phyloP scores from a whole-genome alignment of 495 filamentous ascomycete species.

The Collariella sp. region DNA sequence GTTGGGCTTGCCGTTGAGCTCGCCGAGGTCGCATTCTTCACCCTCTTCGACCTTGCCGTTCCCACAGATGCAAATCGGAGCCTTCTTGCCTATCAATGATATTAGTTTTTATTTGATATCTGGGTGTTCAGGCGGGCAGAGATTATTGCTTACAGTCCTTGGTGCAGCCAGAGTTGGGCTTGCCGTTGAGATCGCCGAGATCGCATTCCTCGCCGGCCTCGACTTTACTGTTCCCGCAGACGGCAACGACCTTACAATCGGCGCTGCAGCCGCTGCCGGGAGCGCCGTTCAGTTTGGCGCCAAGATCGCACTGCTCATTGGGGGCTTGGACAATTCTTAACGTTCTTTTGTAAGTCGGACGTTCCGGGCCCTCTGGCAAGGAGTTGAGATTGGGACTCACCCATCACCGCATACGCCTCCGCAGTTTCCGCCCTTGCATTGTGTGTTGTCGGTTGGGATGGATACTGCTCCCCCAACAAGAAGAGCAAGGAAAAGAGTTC shows the following conservation, averaged over 20 bases:
- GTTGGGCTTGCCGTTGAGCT: background rate
- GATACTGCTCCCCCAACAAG: slow-evolving; percentile 2
- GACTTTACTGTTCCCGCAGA: slow-evolving; percentile 7
- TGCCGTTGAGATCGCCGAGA: slow-evolving; percentile 6
- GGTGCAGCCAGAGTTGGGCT: background rate
- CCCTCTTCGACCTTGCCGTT: background rate
- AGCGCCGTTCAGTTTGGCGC: slow-evolving; percentile 11
- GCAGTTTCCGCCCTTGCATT: background rate
- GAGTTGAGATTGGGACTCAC: background rate
- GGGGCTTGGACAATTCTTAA: slow-evolving; percentile 5
- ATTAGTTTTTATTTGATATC: slow-evolving; percentile 2
- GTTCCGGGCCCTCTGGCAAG: too few relatives aligned
- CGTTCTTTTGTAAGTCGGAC: background rate
- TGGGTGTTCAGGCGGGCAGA: too few relatives aligned
- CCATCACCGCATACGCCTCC: slow-evolving; percentile 13
- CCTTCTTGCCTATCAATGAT: background rate
- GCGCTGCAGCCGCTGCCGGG: background rate
- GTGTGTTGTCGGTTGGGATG: background rate
- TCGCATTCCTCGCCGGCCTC: slow-evolving; percentile 12
- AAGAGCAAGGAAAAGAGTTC: slow-evolving; percentile 6
- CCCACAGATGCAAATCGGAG: slow-evolving; percentile 2
- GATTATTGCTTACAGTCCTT: slow-evolving; percentile 3
- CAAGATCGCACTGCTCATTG: slow-evolving; percentile 9
- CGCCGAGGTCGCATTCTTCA: slow-evolving; percentile 9
- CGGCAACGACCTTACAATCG: background rate